Conservation (phyloP, 2,329 filamentous ascomycete genomes). For the Fusarium verticillioides region DNA sequence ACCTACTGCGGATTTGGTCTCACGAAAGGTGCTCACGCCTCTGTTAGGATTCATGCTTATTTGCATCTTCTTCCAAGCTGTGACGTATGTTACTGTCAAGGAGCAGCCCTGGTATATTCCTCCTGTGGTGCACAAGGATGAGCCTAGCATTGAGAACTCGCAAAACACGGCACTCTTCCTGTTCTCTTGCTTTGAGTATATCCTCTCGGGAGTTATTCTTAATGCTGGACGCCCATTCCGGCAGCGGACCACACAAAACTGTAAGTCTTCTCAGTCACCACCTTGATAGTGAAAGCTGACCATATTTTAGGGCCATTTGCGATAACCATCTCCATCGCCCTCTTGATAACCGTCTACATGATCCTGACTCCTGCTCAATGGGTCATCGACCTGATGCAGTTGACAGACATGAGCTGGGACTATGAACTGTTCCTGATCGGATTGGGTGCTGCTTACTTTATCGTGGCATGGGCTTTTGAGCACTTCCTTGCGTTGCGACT, state of each 20-base stretch:
- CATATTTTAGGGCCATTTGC: constrained; percentile 78
- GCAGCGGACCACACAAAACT: constrained; percentile 81
- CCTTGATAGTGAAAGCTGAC: neutral
- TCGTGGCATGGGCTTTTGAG: constrained; percentile 77
- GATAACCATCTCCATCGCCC: constrained; percentile 74
- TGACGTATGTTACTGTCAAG: constrained; percentile 79
- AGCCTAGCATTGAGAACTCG: constrained; percentile 89
- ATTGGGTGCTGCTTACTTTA: constrained; percentile 76
- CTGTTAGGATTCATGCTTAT: constrained; percentile 89
- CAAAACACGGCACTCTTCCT: constrained; percentile 94
- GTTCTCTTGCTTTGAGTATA: constrained; percentile 93
- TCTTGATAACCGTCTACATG: constrained; percentile 81
- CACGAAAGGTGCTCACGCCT: constrained; percentile 89
- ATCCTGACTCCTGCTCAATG: constrained; percentile 77
- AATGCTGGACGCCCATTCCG: constrained; percentile 93
- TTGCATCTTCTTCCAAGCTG: constrained; percentile 79
- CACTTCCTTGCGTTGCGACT: constrained; percentile 74
- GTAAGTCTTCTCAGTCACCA: constrained; percentile 58
- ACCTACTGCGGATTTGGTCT: constrained; percentile 91
- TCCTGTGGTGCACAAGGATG: constrained; percentile 78
- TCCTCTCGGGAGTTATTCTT: constrained; percentile 86
- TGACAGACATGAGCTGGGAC: constrained; percentile 77
- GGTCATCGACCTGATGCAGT: constrained; percentile 81
- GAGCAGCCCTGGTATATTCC: constrained; percentile 88
- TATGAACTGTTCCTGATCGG: constrained; percentile 80